Conservation (phyloP, 805 yeast species). For the Candida manassasensis region DNA sequence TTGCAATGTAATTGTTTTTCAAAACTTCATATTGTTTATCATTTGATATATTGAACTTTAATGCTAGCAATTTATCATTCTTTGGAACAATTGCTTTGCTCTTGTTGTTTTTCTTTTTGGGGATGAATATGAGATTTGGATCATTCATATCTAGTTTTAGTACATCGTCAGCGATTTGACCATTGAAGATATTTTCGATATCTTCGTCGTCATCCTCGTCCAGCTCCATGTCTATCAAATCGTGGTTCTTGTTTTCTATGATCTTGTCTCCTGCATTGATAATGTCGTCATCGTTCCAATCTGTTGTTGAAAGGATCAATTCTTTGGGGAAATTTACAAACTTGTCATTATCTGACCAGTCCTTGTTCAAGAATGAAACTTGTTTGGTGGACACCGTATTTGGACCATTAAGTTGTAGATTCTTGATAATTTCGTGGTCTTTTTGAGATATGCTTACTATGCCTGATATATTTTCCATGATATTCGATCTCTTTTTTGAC, state of each 20-base stretch:
- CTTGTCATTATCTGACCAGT: slow-evolving; percentile 31
- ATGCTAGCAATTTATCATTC: slow-evolving; percentile 48
- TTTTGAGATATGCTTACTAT: slow-evolving; percentile 21
- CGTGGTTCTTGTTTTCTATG: slow-evolving; percentile 1
- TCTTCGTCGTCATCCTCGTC: slow-evolving; percentile 44
- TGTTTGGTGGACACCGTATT: slow-evolving; percentile 15
- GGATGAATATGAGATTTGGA: slow-evolving; percentile 66
- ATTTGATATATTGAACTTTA: slow-evolving; percentile 79
- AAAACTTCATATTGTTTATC: slow-evolving; percentile 81
- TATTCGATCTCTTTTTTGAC: slow-evolving; percentile 13
- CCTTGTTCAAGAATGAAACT: slow-evolving; percentile 29
- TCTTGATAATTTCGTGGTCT: slow-evolving; percentile 29
- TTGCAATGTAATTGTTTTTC: slow-evolving; percentile 82
- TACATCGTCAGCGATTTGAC: slow-evolving; percentile 40
- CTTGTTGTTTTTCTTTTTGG: slow-evolving; percentile 23
- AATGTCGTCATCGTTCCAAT: slow-evolving; percentile 70
- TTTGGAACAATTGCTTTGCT: slow-evolving; percentile 44
- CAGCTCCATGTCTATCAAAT: slow-evolving; percentile 6
- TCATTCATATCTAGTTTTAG: slow-evolving; percentile 81
- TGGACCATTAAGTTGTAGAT: slow-evolving; percentile 18
- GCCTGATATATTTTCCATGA: slow-evolving; percentile 7
- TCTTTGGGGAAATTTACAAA: slow-evolving; percentile 47
- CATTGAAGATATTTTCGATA: slow-evolving; percentile 74
- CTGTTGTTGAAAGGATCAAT: slow-evolving; percentile 62
- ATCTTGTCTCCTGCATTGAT: slow-evolving; percentile 43